Base-by-base conservation (phyloP, 768 basidiomycete species). In the Naganishia randhawae region DNA sequence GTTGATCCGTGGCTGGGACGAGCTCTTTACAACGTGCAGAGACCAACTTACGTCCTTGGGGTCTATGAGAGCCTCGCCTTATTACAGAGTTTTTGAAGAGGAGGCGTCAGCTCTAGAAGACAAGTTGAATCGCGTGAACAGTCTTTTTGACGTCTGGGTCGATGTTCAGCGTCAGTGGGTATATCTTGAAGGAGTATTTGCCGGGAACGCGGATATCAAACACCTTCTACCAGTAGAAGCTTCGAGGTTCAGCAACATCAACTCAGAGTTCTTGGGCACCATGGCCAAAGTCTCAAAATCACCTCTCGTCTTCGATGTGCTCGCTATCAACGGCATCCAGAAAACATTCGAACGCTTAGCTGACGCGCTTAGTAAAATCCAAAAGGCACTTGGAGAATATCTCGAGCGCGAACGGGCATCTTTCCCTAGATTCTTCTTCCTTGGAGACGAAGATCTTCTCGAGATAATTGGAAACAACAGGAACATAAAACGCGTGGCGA, bases 211-310 rank as follows among this genome's bases (percentile, higher is more conserved):
- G 29, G 96, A 99, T 77, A 98, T 99, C 85, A 98, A 98, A 78
- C 96, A 99, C 78, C 87, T 99, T 16, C 87, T 99, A 31, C 96
- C 96, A 0, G 89, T 97, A 70, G 96, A 99, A 81, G 92, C 88
- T 74, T 87, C 92, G n/a, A 90, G 96, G 33, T 99, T 99, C 83
- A 89, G 90, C 78, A 97, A 94, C 81, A 99, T 99, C 84, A 97
- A 99, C 78, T 86, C 91, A 51, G 96, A 99, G 77, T 99, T 99
- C 82, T 84, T 98, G 61, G 87, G 91, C 0, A 93, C 97, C 72
- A 98, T 99, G 96, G 98, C 97, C 84, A 95, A 95, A 80, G 96
- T 99, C 68, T 94, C 95, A 86, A 98, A 98, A 81, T 97, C 95
- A 16, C 94, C 96, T 0, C 95, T 97, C 80, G 88, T 98, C 50